phyloP scores from a whole-genome alignment of 2,329 filamentous ascomycete genomes.

The Hypoxylon rubiginosum region DNA sequence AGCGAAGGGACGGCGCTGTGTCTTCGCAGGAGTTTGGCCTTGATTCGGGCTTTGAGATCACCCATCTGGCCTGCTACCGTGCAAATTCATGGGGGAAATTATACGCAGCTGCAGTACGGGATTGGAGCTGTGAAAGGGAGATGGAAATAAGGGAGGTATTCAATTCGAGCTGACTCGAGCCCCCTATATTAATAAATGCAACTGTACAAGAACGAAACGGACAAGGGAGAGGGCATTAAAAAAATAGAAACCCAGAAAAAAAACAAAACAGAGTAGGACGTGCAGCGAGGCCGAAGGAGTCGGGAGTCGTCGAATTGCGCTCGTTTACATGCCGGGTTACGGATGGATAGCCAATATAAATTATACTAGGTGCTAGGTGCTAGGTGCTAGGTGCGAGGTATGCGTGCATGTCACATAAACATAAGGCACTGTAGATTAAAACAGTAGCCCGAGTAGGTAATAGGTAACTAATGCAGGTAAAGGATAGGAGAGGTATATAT shows the following conservation, averaged over 20 bases:
- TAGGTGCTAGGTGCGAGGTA: too few relatives aligned
- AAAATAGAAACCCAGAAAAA: not conserved
- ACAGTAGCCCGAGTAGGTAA: not conserved
- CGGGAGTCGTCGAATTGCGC: slow-evolving; percentile 23
- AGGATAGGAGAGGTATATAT: not conserved
- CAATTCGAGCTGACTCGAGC: not conserved
- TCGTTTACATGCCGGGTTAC: slow-evolving; percentile 29
- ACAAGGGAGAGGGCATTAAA: not conserved
- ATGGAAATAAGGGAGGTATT: not conserved
- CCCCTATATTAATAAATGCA: not conserved
- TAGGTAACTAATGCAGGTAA: not conserved
- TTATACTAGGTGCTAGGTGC: too few relatives aligned
- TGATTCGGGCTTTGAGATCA: slow-evolving; percentile 62
- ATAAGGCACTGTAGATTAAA: not conserved
- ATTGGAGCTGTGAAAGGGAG: not conserved
- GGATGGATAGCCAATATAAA: slow-evolving; percentile 35
- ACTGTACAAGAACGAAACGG: slow-evolving; percentile 5
- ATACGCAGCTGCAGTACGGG: not conserved
- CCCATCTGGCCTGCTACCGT: slow-evolving; percentile 54
- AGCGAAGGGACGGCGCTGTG: slow-evolving; percentile 57
- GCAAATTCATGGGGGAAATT: slow-evolving; percentile 25
- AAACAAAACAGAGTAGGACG: slow-evolving; percentile 9
- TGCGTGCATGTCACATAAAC: slow-evolving; percentile 32
- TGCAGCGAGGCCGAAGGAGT: slow-evolving; percentile 5
- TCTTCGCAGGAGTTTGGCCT: slow-evolving; percentile 61